Conservation (phyloP, 306 rosid genomes). For the Prunus mira region DNA sequence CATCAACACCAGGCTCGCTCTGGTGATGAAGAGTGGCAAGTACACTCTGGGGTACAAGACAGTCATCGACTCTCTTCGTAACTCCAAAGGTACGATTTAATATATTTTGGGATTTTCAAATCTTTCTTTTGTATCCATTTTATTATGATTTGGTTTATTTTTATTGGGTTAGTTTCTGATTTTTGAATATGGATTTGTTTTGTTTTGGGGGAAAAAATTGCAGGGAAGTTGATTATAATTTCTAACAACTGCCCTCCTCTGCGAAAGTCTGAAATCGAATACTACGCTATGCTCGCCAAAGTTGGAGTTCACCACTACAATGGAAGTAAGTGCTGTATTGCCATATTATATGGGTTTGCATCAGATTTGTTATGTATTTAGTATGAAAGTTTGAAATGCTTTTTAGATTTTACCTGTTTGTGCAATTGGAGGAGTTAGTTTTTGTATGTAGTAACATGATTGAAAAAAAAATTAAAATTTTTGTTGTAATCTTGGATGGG, state of each 20-base stretch:
- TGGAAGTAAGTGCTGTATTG: conserved; percentile 36
- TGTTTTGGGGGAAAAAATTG: background rate
- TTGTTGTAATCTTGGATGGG: no score
- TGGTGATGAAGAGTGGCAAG: conserved; percentile 47
- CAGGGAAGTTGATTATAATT: conserved; percentile 47
- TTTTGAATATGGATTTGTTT: background rate
- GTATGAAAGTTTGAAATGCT: no score
- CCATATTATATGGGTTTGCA: no score
- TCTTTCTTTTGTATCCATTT: background rate
- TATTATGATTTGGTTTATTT: background rate
- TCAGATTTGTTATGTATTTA: background rate
- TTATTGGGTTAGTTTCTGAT: background rate
- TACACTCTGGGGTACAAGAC: conserved; percentile 44
- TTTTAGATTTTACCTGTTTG: no score
- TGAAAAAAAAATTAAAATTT: no score
- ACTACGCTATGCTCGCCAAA: conserved; percentile 54
- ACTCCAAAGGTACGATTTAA: conserved; percentile 31
- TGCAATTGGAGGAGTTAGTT: no score
- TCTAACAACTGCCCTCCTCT: conserved; percentile 49
- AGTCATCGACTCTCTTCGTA: conserved; percentile 38
- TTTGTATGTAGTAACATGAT: background rate
- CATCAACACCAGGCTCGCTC: conserved; percentile 43
- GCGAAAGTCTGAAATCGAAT: conserved; percentile 45
- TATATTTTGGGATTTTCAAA: no score
- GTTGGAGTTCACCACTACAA: conserved; percentile 51